Evolutionary conservation across 2,329 filamentous ascomycete species (phyloP).

Genomic region (Aspergillus sp.): DNA sequence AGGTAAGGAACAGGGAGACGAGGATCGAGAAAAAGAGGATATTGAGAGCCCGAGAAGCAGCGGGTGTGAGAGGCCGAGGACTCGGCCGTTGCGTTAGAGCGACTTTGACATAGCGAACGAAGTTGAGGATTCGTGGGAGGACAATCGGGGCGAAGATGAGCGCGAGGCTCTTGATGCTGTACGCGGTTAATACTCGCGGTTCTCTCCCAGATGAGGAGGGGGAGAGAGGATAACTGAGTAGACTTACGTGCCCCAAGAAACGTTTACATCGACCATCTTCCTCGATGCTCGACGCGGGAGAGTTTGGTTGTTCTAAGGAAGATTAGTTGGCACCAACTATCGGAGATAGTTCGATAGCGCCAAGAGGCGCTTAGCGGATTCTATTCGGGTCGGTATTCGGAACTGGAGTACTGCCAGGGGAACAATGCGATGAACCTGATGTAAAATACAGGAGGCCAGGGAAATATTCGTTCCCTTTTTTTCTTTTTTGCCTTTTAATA

Average conservation of each 20-base stretch:
- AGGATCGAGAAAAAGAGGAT: slow-evolving; percentile 55
- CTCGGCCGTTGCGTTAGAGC: slow-evolving; percentile 37
- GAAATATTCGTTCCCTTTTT: no score
- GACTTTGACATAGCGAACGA: slow-evolving; percentile 36
- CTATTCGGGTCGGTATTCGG: neutral
- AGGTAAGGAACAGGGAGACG: slow-evolving; percentile 59
- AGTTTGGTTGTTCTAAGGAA: slow-evolving; percentile 7
- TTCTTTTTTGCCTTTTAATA: no score
- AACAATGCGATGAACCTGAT: no score
- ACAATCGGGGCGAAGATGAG: slow-evolving; percentile 46
- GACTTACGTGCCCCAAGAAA: slow-evolving; percentile 35
- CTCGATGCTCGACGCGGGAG: neutral
- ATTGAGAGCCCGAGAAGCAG: slow-evolving; percentile 42
- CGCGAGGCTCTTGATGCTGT: slow-evolving; percentile 43
- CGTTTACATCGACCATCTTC: slow-evolving; percentile 29
- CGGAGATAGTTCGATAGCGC: slow-evolving; percentile 17
- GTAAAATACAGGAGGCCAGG: no score
- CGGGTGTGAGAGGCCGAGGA: slow-evolving; percentile 36
- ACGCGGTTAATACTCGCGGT: neutral
- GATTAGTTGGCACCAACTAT: slow-evolving; percentile 12
- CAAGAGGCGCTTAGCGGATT: slow-evolving; percentile 11
- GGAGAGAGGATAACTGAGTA: neutral
- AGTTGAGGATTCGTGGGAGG: slow-evolving; percentile 39
- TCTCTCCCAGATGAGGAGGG: neutral
- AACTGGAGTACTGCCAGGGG: no score